These are phyloP conservation scores for Malus domestica DNA, from an alignment of 306 rosid genomes.

Conservation along the genomic window ASM211411v1 NC_041797.1:6813001-6813500, in stretches of 20 bases:
- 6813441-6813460: not conserved
- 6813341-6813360: not conserved
- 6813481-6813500: too few species aligned
- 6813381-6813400: conserved; percentile 38
- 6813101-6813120: too few species aligned
- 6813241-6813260: not conserved
- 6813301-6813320: not conserved
- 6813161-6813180: too few species aligned
- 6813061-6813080: too few species aligned
- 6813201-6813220: conserved; percentile 1
- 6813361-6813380: not conserved
- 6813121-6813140: too few species aligned
- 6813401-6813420: conserved; percentile 34
- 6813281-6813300: not conserved
- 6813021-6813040: rapidly evolving
- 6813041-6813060: too few species aligned
- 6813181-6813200: not conserved
- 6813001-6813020: too few species aligned
- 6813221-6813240: not conserved
- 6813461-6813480: too few species aligned
- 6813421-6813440: conserved; percentile 31
- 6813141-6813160: too few species aligned
- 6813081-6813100: too few species aligned
- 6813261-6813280: not conserved
- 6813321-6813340: too few species aligned